These are phyloP conservation scores for Sporothrix protearum DNA, from an alignment of 2,329 filamentous ascomycete genomes.

Conservation along the genomic window DNA sequence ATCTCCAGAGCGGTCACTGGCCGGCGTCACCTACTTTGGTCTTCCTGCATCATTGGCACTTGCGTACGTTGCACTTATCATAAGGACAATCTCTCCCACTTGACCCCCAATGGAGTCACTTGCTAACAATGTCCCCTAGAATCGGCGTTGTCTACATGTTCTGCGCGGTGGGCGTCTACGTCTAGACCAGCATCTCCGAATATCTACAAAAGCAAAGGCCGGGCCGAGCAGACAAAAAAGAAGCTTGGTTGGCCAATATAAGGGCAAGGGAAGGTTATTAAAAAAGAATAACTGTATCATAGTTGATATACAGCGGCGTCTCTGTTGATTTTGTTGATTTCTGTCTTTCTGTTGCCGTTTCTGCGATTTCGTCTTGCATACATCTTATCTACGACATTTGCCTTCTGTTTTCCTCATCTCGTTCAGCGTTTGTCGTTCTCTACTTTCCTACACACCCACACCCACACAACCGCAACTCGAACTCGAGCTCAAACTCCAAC, in stretches of 20 bases:
- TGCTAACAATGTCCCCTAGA: slow-evolving; percentile 44
- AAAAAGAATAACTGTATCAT: slow-evolving; percentile 39
- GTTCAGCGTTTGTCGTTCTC: background rate
- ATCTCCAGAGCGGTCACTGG: slow-evolving; percentile 69
- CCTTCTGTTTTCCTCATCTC: background rate
- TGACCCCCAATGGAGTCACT: background rate
- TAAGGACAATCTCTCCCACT: slow-evolving; percentile 17
- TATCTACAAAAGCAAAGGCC: background rate
- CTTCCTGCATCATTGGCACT: slow-evolving; percentile 83
- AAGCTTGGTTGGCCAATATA: background rate
- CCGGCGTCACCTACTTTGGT: slow-evolving; percentile 73
- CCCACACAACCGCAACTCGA: background rate
- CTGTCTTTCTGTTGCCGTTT: background rate
- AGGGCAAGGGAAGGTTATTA: background rate
- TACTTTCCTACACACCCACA: background rate
- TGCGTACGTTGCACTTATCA: slow-evolving; percentile 60
- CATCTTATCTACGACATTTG: background rate
- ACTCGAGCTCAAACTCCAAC: too few species aligned
- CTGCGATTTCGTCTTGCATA: slow-evolving; percentile 6
- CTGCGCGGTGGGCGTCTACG: slow-evolving; percentile 97
- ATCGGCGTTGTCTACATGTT: slow-evolving; percentile 98
- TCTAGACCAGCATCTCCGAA: slow-evolving; percentile 53
- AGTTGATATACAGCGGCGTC: slow-evolving; percentile 33
- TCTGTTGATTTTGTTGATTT: background rate
- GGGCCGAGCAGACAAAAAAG: background rate